Evolutionary conservation across 2,329 filamentous ascomycete genomes (phyloP), one percentile per base, ranked within the genome.

Genomic region (Dactylonectria macrodidyma): DNA sequence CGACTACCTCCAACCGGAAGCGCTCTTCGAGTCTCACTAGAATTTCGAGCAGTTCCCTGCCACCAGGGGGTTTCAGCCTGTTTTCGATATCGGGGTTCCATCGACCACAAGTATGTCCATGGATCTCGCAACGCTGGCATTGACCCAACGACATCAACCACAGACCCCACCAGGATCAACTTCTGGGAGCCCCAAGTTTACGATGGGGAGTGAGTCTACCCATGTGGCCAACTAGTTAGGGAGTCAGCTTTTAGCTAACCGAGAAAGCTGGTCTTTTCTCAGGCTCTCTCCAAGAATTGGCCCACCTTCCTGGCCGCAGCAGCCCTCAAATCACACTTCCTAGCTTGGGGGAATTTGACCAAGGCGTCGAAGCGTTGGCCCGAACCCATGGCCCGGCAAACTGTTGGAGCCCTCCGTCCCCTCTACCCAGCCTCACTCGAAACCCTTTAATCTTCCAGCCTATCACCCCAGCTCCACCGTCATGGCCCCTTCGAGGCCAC

Each of bases 291-390:
- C 67, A 70, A 66, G 76, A 80, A 41, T 72, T 70, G 52, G 75
- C 73, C 48, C 68, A 71, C 30, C 70, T 80, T 24, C 77, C 76
- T 9, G 65, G 69, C 73, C 58, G 56, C 36, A 58, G 61, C 54
- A 70, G 55, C 36, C 61, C 73, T 7, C 65, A 66, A 6, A 61
- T 79, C 46, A 76, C 72, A 51, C 78, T 82, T 36, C 81, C 81
- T 4, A 82, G 80, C 59, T 69, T 82, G 24, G 76, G 77, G 44
- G 80, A 82, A 64, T 82, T 82, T 55, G 81, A 81, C 50, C 77
- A 78, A 65, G 81, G 79, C 14, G 80, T 82, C n/a, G 77, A 82
- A 57, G 78, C 78, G 16, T 73, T 82, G 24, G 78, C 76, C 22
- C 73, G 78, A 57, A 74, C 73, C 16, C 73, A 80, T 61, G 79